Evolutionary conservation across 805 yeast genomes (phyloP).

Genomic region (Hanseniaspora opuntiae): DNA sequence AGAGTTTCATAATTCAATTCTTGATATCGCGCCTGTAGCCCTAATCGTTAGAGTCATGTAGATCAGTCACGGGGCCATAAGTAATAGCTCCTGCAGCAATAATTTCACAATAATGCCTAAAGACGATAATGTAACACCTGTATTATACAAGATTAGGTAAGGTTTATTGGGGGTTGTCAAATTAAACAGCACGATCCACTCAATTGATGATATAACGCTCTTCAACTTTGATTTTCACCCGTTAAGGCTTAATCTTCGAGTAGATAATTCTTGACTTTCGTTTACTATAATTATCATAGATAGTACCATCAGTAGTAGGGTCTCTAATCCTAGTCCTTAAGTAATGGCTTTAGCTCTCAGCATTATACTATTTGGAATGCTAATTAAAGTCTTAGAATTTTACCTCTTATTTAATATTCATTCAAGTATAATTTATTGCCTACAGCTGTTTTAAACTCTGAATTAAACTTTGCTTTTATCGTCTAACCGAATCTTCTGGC

Average conservation of each 20-base stretch:
- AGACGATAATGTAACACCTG: constrained; percentile 10
- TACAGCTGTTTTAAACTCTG: constrained; percentile 7
- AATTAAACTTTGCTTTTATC: background rate
- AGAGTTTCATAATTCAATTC: constrained; percentile 2
- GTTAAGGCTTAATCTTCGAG: constrained; percentile 3
- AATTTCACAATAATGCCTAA: background rate
- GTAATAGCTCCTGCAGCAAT: background rate
- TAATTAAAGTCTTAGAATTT: background rate
- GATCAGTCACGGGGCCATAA: background rate
- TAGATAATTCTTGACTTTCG: constrained; percentile 7
- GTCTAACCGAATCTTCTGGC: constrained; percentile 11
- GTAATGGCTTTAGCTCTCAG: background rate
- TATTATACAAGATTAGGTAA: background rate
- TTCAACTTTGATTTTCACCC: constrained; percentile 6
- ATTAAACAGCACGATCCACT: constrained; percentile 10
- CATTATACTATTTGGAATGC: background rate
- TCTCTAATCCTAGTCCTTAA: constrained; percentile 3
- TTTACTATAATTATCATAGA: constrained; percentile 1
- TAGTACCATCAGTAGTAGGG: background rate
- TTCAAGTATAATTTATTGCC: background rate
- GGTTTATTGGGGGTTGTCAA: constrained; percentile 10
- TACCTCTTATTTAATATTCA: background rate
- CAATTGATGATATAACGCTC: constrained; percentile 4
- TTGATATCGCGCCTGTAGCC: constrained; percentile 8
- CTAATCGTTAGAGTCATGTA: constrained; percentile 6